Percentiles rank a stretch among this genome's conserved stretches.
Conservation (phyloP, 1,284 basidiomycete species). For the Pholiota adiposa region DNA sequence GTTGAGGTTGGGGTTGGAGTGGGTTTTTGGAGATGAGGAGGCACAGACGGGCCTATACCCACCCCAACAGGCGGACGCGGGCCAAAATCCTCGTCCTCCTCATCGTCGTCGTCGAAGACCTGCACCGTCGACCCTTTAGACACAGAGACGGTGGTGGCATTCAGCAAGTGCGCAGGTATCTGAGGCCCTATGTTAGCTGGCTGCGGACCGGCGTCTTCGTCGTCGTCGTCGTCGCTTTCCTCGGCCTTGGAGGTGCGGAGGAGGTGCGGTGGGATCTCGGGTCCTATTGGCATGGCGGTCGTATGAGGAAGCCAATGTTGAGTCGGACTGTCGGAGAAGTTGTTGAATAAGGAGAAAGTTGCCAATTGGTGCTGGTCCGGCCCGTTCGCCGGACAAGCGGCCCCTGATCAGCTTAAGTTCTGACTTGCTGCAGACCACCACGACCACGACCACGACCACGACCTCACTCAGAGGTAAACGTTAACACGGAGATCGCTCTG, state of each 20-base stretch:
- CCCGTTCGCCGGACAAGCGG: neutral
- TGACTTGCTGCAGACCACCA: no score
- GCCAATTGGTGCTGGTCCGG: neutral
- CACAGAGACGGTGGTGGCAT: no score
- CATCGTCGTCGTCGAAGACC: slow-evolving; percentile 45
- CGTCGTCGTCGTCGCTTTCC: slow-evolving; percentile 26
- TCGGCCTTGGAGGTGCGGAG: slow-evolving; percentile 23
- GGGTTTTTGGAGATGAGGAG: slow-evolving; percentile 14
- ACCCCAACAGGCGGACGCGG: slow-evolving; percentile 12
- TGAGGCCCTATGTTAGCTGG: slow-evolving; percentile 20
- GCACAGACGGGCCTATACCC: slow-evolving; percentile 26
- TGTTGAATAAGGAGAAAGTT: neutral
- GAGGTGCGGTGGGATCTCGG: slow-evolving; percentile 50
- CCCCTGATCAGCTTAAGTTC: no score
- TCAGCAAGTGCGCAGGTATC: slow-evolving; percentile 30
- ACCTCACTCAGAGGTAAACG: no score
- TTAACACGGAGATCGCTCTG: no score
- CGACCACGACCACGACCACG: no score
- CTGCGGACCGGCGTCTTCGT: slow-evolving; percentile 22
- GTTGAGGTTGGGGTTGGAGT: no score
- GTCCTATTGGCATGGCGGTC: slow-evolving; percentile 42
- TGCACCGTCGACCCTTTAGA: slow-evolving; percentile 20
- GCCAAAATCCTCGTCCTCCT: slow-evolving; percentile 51
- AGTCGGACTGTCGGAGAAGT: neutral
- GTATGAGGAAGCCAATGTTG: neutral